These are phyloP conservation scores for Leccinellum rugosiceps DNA, from an alignment of 768 basidiomycete species.

Conservation along the genomic window DNA sequence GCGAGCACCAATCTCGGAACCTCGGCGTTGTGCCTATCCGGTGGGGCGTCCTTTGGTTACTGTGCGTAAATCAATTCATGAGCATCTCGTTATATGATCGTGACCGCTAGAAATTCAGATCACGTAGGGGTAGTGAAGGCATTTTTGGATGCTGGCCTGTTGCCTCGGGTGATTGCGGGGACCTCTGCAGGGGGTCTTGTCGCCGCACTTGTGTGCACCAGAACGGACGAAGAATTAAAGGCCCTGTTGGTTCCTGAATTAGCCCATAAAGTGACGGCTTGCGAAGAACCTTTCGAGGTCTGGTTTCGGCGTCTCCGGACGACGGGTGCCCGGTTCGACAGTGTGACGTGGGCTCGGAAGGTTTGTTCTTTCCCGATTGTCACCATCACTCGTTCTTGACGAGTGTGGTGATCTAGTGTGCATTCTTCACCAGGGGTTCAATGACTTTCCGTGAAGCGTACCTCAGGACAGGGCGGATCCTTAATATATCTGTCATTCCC, in stretches of 20 bases:
- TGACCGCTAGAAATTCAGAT: slow-evolving; percentile 41
- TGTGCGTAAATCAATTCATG: slow-evolving; percentile 45
- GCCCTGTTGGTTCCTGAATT: slow-evolving; percentile 75
- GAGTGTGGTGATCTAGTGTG: slow-evolving; percentile 43
- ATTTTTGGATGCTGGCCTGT: slow-evolving; percentile 77
- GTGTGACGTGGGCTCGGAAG: slow-evolving; percentile 86
- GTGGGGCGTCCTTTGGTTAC: slow-evolving; percentile 93
- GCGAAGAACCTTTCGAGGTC: slow-evolving; percentile 68
- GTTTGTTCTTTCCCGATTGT: slow-evolving; percentile 35
- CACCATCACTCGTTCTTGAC: background rate
- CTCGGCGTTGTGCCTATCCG: slow-evolving; percentile 91
- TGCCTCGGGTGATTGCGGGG: slow-evolving; percentile 92
- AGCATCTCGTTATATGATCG: background rate
- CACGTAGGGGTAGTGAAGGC: slow-evolving; percentile 92
- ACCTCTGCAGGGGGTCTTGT: slow-evolving; percentile 91
- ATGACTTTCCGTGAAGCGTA: slow-evolving; percentile 97
- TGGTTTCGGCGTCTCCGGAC: slow-evolving; percentile 73
- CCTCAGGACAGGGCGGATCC: slow-evolving; percentile 83
- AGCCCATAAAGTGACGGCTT: slow-evolving; percentile 79
- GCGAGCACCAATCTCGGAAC: slow-evolving; percentile 88
- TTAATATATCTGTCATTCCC: slow-evolving; percentile 92
- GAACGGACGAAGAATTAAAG: slow-evolving; percentile 85
- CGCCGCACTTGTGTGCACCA: slow-evolving; percentile 73
- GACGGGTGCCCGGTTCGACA: slow-evolving; percentile 96
- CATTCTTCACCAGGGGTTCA: slow-evolving; percentile 90